These are phyloP conservation scores for Blastobotrys americana DNA, from an alignment of 805 yeast species.

Conservation along the genomic window DNA sequence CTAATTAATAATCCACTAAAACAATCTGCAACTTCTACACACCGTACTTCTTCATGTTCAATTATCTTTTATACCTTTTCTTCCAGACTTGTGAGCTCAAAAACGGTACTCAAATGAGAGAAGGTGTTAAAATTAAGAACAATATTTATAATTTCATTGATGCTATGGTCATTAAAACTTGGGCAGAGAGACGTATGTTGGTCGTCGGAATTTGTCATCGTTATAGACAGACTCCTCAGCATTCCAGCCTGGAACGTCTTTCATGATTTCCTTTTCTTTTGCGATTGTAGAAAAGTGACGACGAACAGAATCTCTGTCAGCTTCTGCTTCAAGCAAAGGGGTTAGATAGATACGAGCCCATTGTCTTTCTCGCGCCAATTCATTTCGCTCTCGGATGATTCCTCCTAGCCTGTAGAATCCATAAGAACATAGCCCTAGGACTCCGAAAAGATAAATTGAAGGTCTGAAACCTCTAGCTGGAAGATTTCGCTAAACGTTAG, in stretches of 20 bases:
- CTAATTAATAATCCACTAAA: too few species aligned
- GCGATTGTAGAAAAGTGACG: conserved; percentile 57
- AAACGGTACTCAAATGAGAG: too few species aligned
- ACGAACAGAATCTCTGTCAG: conserved; percentile 70
- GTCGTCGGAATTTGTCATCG: conserved; percentile 37
- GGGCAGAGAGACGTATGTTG: conserved; percentile 28
- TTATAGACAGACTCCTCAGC: conserved; percentile 43
- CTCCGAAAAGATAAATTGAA: conserved; percentile 55
- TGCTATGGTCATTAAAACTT: conserved; percentile 18
- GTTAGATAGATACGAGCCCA: conserved; percentile 70
- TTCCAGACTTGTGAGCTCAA: too few species aligned
- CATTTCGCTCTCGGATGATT: conserved; percentile 67
- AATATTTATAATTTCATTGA: neutral
- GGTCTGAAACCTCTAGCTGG: conserved; percentile 85
- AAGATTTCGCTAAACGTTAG: conserved; percentile 47
- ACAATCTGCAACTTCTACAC: too few species aligned
- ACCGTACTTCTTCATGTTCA: too few species aligned
- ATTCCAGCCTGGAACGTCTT: conserved; percentile 56
- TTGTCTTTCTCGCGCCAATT: conserved; percentile 62
- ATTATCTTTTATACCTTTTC: too few species aligned
- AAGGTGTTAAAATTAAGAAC: conserved; percentile 15
- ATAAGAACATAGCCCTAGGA: conserved; percentile 56
- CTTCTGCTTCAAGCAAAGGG: conserved; percentile 75
- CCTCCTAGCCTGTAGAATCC: conserved; percentile 62
- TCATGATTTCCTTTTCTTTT: conserved; percentile 64